These are phyloP conservation scores for Cytospora schulzeri DNA, from an alignment of 2,329 filamentous ascomycete genomes.

Conservation along the genomic window DNA sequence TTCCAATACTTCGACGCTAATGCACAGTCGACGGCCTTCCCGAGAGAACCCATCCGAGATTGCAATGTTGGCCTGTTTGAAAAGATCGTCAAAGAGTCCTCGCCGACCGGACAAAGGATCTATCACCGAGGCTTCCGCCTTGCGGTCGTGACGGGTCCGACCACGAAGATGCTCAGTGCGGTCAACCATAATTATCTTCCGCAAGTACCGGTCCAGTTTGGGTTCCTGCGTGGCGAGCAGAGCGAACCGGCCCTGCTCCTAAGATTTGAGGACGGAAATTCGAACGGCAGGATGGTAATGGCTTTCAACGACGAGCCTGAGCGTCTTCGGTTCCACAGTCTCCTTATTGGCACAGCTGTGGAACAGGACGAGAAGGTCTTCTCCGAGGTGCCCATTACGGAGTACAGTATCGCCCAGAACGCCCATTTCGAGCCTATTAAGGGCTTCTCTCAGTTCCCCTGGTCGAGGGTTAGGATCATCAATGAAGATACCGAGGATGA, in stretches of 20 bases:
- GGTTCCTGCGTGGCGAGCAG: constrained; percentile 72
- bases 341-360: constrained; percentile 73
- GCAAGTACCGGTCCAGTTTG: constrained; percentile 72
- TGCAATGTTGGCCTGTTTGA: constrained; percentile 80
- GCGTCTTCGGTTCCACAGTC: constrained; percentile 69
- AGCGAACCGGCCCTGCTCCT: constrained; percentile 71
- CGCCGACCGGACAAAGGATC: constrained; percentile 71
- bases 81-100: constrained; percentile 65
- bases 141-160: constrained; percentile 74
- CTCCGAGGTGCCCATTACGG: constrained; percentile 67
- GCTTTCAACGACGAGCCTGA: constrained; percentile 76
- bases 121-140: constrained; percentile 81
- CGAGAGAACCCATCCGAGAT: constrained; percentile 69
- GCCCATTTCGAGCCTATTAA: constrained; percentile 52
- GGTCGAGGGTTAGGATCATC: constrained; percentile 71
- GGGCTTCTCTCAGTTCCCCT: constrained; percentile 56
- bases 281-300: constrained; percentile 72
- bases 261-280: constrained; percentile 66
- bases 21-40: constrained; percentile 71
- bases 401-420: constrained; percentile 62
- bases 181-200: constrained; percentile 71
- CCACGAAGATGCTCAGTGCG: constrained; percentile 75
- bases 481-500: constrained; percentile 70
- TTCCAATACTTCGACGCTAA: constrained; percentile 82
- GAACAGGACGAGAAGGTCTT: constrained; percentile 70